Percentiles rank a stretch among this genome's conserved stretches.
Conservation (phyloP, 345 rosid genomes). For the Schrenkiella parvula region DNA sequence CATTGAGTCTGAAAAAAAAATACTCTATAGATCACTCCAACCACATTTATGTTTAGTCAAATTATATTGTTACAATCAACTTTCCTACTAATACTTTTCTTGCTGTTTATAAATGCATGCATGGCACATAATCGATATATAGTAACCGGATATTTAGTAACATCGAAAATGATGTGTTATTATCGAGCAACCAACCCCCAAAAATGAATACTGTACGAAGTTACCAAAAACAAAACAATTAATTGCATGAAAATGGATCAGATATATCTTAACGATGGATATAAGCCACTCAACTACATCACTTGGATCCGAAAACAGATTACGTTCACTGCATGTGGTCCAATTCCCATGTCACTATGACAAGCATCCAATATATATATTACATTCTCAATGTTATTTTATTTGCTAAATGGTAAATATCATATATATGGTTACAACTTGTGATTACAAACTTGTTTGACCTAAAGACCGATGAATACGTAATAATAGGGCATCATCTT, state of each 20-base stretch:
- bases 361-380: slow-evolving; percentile 7
- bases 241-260: background rate
- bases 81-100: background rate
- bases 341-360: slow-evolving; percentile 20
- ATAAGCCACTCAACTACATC: slow-evolving; percentile 11
- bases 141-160: background rate
- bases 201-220: background rate
- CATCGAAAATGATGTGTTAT: too few species aligned
- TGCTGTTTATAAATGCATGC: too few species aligned
- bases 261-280: background rate
- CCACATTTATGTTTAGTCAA: background rate
- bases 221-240: background rate
- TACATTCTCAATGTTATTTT: too few species aligned
- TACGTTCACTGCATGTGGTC: slow-evolving; percentile 27
- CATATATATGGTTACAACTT: too few species aligned
- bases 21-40: background rate
- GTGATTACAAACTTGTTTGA: too few species aligned
- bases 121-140: too few species aligned
- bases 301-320: slow-evolving; percentile 7
- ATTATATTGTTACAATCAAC: background rate
- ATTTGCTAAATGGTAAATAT: too few species aligned
- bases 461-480: too few species aligned
- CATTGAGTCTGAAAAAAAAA: too few species aligned
- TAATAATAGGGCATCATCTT: background rate
- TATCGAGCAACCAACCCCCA: background rate